These are phyloP conservation scores for Diaporthe caulivora DNA, from an alignment of 2,329 filamentous ascomycete species.

Conservation along the genomic window DNA sequence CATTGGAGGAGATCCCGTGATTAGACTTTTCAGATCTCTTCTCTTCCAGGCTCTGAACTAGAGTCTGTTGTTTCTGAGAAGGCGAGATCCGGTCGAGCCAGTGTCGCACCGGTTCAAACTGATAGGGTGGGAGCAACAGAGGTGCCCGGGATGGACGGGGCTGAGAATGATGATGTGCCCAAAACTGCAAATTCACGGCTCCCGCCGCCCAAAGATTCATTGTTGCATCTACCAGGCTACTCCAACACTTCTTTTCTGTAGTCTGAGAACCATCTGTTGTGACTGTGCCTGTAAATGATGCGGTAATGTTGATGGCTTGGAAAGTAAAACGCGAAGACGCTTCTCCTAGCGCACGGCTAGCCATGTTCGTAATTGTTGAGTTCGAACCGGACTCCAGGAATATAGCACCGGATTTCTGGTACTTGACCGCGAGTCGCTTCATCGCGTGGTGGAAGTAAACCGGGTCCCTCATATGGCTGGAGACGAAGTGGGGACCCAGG, in stretches of 20 bases:
- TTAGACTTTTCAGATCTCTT: no score
- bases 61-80: not conserved
- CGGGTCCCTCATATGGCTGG: not conserved
- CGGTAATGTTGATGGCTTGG: conserved; percentile 45
- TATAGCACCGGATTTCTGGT: conserved; percentile 41
- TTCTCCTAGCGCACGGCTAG: conserved; percentile 41
- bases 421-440: conserved; percentile 29
- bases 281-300: conserved; percentile 48
- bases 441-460: conserved; percentile 14
- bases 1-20: not conserved
- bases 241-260: not conserved
- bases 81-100: not conserved
- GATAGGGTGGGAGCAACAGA: not conserved
- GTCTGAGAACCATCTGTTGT: not conserved
- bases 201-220: not conserved
- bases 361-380: conserved; percentile 52
- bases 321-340: conserved; percentile 40
- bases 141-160: not conserved
- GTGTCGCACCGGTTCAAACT: not conserved
- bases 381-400: conserved; percentile 58
- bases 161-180: not conserved
- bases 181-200: not conserved
- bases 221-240: not conserved
- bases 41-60: not conserved
- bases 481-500: not conserved